Base-by-base conservation (phyloP, 306 rosid genomes). In the Dryas alaskensis region DNA sequence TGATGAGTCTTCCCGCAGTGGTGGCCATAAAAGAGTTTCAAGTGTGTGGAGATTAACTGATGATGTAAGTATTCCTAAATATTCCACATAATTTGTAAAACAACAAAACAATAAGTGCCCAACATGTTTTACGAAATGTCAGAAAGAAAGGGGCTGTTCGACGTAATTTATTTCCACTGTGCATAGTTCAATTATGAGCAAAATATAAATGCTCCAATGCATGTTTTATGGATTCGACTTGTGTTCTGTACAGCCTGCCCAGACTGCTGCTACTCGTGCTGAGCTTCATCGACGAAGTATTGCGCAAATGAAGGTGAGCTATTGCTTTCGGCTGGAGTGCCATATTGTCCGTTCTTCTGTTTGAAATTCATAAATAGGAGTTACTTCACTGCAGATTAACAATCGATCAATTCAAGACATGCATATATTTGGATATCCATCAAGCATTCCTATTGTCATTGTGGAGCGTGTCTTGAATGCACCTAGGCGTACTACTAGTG, bases 211-310 rank as follows among this genome's bases (percentile, higher is more conserved):
- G 57, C 64, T 76, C 67, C 40, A 63, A n/a, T 39, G 48, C 57
- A 55, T 73, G 42, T 42, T 47, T 43, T 13, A 52, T 54, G 65
- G 81, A 68, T 43, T 69, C 63, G 51, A 25, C 69, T 57, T 51
- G 50, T 84, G 44, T 67, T 76, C 65, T 66, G 60, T 80, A 75
- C 89, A 93, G 97, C 98, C 97, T 68, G 77, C 89, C 53, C 97
- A 89, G 60, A 71, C 61, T 75, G 96, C 98, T 10, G 85, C 89
- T 60, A 69, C 85, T 68, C 86, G 93, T 75, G 98, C 96, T 13
- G 98, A 91, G 84, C 90, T 81, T 78, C 98, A 90, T 80, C 85
- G 97, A 48, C 86, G 83, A 66, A 91, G 97, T 83, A 93, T 93
- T 84, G 85, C 87, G 60, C 92, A 93, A 73, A 93, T 93, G 98